These are phyloP conservation scores for Pseudonitzschia delicatissima DNA, from an alignment of 108 stramenopile genomes.

Conservation along the genomic window DNA sequence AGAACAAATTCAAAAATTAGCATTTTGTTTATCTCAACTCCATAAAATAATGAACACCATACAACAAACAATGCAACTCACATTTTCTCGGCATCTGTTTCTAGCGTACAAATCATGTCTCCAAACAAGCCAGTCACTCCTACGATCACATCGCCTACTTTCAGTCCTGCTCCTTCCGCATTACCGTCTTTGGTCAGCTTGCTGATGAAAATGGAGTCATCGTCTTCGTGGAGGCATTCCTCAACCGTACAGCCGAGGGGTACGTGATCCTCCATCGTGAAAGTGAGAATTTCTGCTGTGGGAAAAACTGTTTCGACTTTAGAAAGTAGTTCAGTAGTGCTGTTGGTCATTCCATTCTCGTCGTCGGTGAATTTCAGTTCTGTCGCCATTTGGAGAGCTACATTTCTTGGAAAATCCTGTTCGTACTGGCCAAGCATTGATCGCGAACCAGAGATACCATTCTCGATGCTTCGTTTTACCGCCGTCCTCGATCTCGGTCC, in stretches of 20 bases:
- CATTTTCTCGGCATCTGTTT: slow-evolving; percentile 51
- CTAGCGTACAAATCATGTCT: slow-evolving; percentile 37
- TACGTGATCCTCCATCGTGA: slow-evolving; percentile 46
- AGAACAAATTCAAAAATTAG: background rate
- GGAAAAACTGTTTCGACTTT: slow-evolving; percentile 14
- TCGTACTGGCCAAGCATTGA: background rate
- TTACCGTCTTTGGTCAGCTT: slow-evolving; percentile 56
- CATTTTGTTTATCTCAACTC: background rate
- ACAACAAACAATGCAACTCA: slow-evolving; percentile 24
- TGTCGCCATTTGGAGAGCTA: background rate
- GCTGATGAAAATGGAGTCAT: slow-evolving; percentile 70
- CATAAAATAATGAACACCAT: background rate
- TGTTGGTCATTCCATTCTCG: background rate
- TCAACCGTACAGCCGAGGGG: slow-evolving; percentile 79
- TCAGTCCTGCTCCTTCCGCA: slow-evolving; percentile 56
- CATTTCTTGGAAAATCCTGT: background rate
- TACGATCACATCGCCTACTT: slow-evolving; percentile 77
- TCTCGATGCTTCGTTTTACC: too few species aligned
- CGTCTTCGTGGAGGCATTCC: slow-evolving; percentile 59
- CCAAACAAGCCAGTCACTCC: slow-evolving; percentile 61
- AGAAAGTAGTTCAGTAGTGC: background rate
- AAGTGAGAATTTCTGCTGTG: slow-evolving; percentile 31
- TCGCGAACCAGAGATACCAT: background rate
- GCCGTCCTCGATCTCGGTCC: background rate
- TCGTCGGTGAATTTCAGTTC: too few species aligned